phyloP scores from a whole-genome alignment of 306 rosid genomes.

The Cucurbita argyrosperma region DNA sequence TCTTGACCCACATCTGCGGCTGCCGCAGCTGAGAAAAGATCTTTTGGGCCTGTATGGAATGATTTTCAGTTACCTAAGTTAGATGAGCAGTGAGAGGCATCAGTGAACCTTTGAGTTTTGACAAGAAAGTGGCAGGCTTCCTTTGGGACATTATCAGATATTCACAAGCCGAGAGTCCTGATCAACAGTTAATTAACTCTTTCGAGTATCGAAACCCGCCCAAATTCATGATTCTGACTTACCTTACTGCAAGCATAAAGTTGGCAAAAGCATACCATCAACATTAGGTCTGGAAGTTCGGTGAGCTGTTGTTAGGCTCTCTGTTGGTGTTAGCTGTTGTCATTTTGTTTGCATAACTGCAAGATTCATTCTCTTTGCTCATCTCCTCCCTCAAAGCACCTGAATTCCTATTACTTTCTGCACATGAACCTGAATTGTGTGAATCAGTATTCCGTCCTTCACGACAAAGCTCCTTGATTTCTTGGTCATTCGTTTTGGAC shows the following conservation, averaged over 20 bases:
- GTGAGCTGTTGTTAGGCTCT: neutral
- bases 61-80: neutral
- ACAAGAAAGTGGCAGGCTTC: neutral
- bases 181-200: neutral
- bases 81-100: neutral
- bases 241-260: neutral
- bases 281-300: neutral
- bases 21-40: neutral
- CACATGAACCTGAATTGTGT: neutral
- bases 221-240: neutral
- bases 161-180: neutral
- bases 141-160: neutral
- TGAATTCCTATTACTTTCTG: neutral
- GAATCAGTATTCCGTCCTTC: neutral
- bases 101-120: neutral
- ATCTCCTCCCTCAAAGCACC: neutral
- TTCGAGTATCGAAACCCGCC: no score
- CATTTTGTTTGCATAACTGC: neutral
- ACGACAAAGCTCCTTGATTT: neutral
- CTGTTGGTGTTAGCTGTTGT: neutral
- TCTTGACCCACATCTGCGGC: neutral
- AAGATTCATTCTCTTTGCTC: neutral
- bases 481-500: neutral
- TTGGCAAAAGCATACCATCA: conserved; percentile 1
- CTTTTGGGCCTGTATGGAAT: neutral